Percentiles rank a stretch among this genome's conserved stretches.
These are phyloP conservation scores for Diaporthe vexans DNA, from an alignment of 2,329 filamentous ascomycete genomes.

Conservation along the genomic window DNA sequence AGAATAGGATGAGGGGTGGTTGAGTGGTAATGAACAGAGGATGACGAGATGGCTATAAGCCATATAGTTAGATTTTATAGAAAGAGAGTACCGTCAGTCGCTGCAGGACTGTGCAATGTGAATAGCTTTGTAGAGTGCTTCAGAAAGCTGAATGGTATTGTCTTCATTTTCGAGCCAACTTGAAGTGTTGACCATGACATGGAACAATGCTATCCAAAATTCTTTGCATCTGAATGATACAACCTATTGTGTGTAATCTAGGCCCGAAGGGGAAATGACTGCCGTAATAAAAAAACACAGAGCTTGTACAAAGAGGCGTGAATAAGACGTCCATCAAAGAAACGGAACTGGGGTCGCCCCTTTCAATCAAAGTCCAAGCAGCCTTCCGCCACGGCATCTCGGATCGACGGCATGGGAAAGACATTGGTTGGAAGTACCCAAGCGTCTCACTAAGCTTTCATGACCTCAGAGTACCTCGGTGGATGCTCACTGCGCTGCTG, in stretches of 20 bases:
- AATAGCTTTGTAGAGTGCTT: neutral
- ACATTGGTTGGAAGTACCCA: neutral
- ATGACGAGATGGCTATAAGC: neutral
- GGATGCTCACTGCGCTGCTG: neutral
- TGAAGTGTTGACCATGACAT: too few relatives aligned
- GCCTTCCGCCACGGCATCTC: too few relatives aligned
- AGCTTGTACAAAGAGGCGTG: too few relatives aligned
- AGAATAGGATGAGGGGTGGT: too few relatives aligned
- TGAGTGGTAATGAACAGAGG: neutral
- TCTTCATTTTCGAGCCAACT: neutral
- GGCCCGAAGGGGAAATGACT: neutral
- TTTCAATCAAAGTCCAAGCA: neutral
- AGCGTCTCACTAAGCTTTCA: neutral
- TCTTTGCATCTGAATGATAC: neutral
- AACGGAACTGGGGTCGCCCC: neutral
- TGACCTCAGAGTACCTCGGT: constrained; percentile 31
- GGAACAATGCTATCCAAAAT: neutral
- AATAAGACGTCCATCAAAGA: neutral
- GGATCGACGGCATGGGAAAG: neutral
- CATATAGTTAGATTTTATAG: neutral
- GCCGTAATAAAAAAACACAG: neutral
- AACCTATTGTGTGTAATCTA: neutral
- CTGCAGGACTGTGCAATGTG: too few relatives aligned
- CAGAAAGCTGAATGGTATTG: neutral
- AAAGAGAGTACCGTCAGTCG: accelerated